A percentile compares a stretch with the other conserved stretches of the same genome.
phyloP scores from a whole-genome alignment of 1,284 basidiomycete species.

The Marasmius sp. region DNA sequence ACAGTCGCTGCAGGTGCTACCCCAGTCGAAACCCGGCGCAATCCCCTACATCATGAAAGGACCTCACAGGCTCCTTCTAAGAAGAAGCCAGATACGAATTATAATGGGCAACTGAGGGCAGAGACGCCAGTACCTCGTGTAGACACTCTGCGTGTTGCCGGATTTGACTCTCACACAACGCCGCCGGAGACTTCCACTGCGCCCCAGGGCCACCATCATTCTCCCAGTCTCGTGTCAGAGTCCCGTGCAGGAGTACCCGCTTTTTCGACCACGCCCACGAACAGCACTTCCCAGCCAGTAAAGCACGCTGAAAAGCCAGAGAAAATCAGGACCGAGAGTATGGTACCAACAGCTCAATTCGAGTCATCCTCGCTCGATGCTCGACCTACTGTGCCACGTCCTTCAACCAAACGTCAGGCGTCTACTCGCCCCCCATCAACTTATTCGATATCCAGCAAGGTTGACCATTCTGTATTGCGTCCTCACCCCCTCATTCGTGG shows the following conservation, averaged over 20 bases:
- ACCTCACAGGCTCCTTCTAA: neutral
- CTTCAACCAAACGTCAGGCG: constrained; percentile 27
- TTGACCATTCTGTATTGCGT: constrained; percentile 39
- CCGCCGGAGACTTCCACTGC: neutral
- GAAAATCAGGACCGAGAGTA: neutral
- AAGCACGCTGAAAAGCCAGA: neutral
- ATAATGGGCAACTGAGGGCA: neutral
- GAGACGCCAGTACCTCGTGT: constrained; percentile 30
- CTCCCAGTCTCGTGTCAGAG: constrained; percentile 1
- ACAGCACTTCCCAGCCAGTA: neutral
- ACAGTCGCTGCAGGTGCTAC: constrained; percentile 21
- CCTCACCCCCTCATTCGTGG: constrained; percentile 77
- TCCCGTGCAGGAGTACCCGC: neutral
- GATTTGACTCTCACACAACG: constrained; percentile 24
- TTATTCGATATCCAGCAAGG: constrained; percentile 41
- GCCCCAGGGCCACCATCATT: constrained; percentile 3
- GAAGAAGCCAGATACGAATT: constrained; percentile 2
- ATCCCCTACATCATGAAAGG: neutral
- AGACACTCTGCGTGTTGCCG: constrained; percentile 36
- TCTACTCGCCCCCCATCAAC: constrained; percentile 64
- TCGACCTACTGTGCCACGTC: constrained; percentile 18
- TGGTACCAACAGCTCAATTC: constrained; percentile 9
- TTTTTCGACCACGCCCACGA: neutral
- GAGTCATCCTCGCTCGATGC: constrained; percentile 12
- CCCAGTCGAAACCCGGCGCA: neutral